A percentile compares a stretch with the other conserved stretches of the same genome.
These are phyloP conservation scores for Phytophthora megakarya DNA, from an alignment of 352 stramenopile genomes.

Conservation along the genomic window DNA sequence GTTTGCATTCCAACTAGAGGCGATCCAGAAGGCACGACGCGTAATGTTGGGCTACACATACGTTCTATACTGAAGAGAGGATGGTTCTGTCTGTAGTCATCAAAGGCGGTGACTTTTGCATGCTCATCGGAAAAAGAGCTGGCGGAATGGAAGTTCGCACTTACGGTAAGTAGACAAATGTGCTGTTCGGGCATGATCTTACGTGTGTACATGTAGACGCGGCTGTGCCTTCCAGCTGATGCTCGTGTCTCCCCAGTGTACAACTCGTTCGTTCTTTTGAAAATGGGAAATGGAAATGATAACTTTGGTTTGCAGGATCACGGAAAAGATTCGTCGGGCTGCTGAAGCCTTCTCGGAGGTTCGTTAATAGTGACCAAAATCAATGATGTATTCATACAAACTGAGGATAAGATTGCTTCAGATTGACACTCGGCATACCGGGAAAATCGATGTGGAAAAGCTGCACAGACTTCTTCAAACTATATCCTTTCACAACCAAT, in stretches of 20 bases:
- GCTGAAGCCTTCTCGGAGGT: conserved; percentile 59
- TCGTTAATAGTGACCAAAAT: neutral
- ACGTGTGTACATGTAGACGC: conserved; percentile 6
- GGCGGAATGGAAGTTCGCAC: conserved; percentile 57
- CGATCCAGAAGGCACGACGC: conserved; percentile 52
- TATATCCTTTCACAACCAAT: conserved; percentile 53
- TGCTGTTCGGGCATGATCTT: neutral
- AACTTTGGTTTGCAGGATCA: conserved; percentile 26
- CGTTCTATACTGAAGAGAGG: neutral
- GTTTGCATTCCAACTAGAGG: conserved; percentile 64
- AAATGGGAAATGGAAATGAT: neutral
- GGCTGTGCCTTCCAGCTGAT: conserved; percentile 30
- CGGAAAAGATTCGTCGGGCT: conserved; percentile 59
- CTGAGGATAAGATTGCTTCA: conserved; percentile 8
- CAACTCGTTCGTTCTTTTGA: neutral
- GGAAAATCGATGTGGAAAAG: conserved; percentile 51
- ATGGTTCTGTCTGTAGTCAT: conserved; percentile 26
- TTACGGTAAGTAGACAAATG: conserved; percentile 38
- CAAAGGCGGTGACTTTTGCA: conserved; percentile 64
- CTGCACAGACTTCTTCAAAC: conserved; percentile 51
- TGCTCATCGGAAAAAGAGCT: conserved; percentile 63
- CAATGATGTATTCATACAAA: no score
- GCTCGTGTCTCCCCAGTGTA: conserved; percentile 30
- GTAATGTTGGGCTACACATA: no score
- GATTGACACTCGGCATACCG: conserved; percentile 47